Base-by-base conservation (phyloP, 2,329 filamentous ascomycete genomes). In the Ophiostoma ulmi region DNA sequence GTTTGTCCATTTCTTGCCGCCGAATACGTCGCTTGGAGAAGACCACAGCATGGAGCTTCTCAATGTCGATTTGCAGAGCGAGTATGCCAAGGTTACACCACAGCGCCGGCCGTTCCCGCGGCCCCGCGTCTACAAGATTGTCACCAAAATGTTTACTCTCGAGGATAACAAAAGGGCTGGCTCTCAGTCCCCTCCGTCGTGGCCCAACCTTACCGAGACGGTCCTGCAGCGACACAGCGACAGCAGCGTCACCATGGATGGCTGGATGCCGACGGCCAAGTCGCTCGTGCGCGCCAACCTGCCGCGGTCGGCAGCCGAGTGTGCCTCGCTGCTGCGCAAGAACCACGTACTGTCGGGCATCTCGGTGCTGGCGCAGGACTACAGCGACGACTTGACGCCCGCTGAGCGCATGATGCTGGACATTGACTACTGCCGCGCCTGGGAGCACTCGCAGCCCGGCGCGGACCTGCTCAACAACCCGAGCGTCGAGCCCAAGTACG, bases 391-490 rank as follows among this genome's bases (percentile, higher is more conserved):
- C 14, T 41, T 44, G 22, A 73, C 68, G 5, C 38, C 68, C 13
- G 55, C 41, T 20, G 68, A 61, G 5, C 20, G 14, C 1, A 81
- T 81, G 69, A 73, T 75, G 39, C 73, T 73, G 35, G 72, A 77
- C 48, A 74, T 84, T 55, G 78, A 80, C 39, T 79, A 79, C 10
- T 84, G 83, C 68, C 77, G 80, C 41, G 78, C 78, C 22, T 83
- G 85, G 80, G 86, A 88, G 74, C 76, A 81, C 68, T 81, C 81
- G 3, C 72, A 73, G 8, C 72, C 77, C 39, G 81, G 80, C 1
- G 75, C 73, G 22, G 77, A 76, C 14, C 68, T 80, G 14, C 75
- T 83, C 68, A 74, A 75, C 31, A 74, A 76, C 13, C 77, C 75
- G n/a, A 77, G 75, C 8, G 75, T 81, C 13, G 77, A 75, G 14